Percentiles rank a stretch among this genome's conserved stretches.
Conservation (phyloP, 177 flowering plant genomes). For the Vitis hybrid region DNA sequence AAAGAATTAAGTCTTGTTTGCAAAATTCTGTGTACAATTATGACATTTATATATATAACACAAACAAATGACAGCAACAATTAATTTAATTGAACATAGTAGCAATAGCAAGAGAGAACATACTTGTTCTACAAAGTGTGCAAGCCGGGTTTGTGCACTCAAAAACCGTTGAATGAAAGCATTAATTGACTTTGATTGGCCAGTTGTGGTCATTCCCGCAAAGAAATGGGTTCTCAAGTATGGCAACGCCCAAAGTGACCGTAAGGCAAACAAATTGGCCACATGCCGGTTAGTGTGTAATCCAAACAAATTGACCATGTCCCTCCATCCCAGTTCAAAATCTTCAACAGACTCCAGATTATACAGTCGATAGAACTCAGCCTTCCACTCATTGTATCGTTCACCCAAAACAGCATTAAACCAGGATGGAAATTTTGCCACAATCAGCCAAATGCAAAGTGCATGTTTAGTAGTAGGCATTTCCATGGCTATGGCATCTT, state of each 20-base stretch:
- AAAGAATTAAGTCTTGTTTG: not conserved
- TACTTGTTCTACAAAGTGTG: conserved; percentile 93
- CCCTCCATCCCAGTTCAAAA: conserved; percentile 87
- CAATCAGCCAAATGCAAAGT: conserved; percentile 90
- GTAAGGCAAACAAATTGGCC: conserved; percentile 55
- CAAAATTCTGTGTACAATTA: not conserved
- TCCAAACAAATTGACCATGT: conserved; percentile 72
- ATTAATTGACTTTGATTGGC: conserved; percentile 74
- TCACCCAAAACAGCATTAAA: conserved; percentile 86
- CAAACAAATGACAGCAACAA: not conserved
- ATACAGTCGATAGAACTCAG: conserved; percentile 79
- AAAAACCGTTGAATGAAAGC: conserved; percentile 85
- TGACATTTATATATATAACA: not conserved
- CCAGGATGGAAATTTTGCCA: conserved; percentile 88
- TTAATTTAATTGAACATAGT: not conserved
- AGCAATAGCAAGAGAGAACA: conserved; percentile 13
- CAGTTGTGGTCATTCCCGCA: conserved; percentile 75
- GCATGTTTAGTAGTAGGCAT: conserved; percentile 82
- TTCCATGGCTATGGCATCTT: conserved; percentile 80
- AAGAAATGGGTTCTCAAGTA: conserved; percentile 85
- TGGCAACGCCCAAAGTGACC: conserved; percentile 80
- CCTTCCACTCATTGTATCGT: conserved; percentile 89
- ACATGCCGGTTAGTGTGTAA: conserved; percentile 80
- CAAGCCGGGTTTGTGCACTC: conserved; percentile 79
- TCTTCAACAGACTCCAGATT: conserved; percentile 74